Evolutionary conservation across 2,329 filamentous ascomycete species (phyloP).

Genomic region (Penicillium sclerotiorum): DNA sequence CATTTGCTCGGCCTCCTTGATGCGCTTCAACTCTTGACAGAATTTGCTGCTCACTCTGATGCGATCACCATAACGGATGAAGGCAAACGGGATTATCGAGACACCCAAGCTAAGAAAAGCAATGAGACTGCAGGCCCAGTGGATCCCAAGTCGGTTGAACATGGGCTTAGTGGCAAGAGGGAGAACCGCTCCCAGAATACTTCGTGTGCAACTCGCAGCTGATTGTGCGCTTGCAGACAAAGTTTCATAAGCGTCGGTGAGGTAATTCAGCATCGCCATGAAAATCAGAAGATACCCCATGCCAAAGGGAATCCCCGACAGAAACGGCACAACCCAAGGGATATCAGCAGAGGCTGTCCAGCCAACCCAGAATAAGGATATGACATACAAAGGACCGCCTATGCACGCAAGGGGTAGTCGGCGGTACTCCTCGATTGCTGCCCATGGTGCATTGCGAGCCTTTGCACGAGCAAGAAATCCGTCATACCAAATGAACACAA

Average conservation of each 20-base stretch:
- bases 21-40: conserved; percentile 42
- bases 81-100: conserved; percentile 45
- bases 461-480: conserved; percentile 58
- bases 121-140: conserved; percentile 48
- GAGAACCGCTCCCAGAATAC: conserved; percentile 58
- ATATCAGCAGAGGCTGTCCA: conserved; percentile 35
- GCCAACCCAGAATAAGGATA: conserved; percentile 57
- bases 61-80: conserved; percentile 44
- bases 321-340: conserved; percentile 53
- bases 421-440: conserved; percentile 52
- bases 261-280: conserved; percentile 66
- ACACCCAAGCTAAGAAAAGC: conserved; percentile 44
- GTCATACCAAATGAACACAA: conserved; percentile 70
- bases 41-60: conserved; percentile 47
- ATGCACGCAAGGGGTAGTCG: conserved; percentile 72
- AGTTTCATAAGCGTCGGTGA: conserved; percentile 69
- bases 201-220: conserved; percentile 55
- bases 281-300: conserved; percentile 64
- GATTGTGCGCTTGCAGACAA: conserved; percentile 63
- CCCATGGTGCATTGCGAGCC: conserved; percentile 30
- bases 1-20: conserved; percentile 36
- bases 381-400: conserved; percentile 62
- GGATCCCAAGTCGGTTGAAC: conserved; percentile 45
- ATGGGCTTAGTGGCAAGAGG: conserved; percentile 55
- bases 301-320: conserved; percentile 66